Percentiles rank a stretch among this genome's conserved stretches.
phyloP scores from a whole-genome alignment of 345 rosid species.

The Balakata baccata region DNA sequence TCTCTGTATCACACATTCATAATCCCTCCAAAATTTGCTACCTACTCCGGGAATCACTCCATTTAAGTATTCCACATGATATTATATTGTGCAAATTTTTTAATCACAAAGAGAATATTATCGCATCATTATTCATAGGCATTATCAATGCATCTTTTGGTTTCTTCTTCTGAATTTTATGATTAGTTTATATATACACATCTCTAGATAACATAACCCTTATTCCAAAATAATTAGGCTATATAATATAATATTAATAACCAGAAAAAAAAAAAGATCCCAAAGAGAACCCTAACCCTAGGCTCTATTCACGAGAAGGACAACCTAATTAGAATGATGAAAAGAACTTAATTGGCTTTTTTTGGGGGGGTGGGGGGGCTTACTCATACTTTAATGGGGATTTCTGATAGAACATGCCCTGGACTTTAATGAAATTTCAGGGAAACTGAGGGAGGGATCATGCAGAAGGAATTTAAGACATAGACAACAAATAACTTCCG shows the following conservation, averaged over 20 bases:
- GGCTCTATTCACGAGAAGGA: background rate
- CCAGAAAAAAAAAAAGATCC: background rate
- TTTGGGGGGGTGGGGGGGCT: no score
- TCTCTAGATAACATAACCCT: slow-evolving; percentile 11
- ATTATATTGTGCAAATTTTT: slow-evolving; percentile 15
- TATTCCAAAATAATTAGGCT: slow-evolving; percentile 8
- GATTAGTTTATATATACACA: slow-evolving; percentile 1
- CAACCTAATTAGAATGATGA: no score
- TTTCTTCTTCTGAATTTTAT: slow-evolving; percentile 35
- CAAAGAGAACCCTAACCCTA: slow-evolving; percentile 23
- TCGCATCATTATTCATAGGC: slow-evolving; percentile 36
- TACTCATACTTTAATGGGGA: slow-evolving; percentile 21
- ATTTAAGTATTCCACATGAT: slow-evolving; percentile 39
- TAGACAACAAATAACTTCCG: slow-evolving; percentile 20
- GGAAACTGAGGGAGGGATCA: slow-evolving; percentile 17
- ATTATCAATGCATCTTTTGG: slow-evolving; percentile 45
- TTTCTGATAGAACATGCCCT: slow-evolving; percentile 15
- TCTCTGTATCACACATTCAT: slow-evolving; percentile 14
- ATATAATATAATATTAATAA: background rate
- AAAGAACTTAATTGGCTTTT: no score
- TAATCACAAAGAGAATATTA: slow-evolving; percentile 45
- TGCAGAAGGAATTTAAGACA: slow-evolving; percentile 23
- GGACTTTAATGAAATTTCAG: slow-evolving; percentile 26
- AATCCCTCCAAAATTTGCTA: slow-evolving; percentile 63
- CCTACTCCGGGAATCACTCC: slow-evolving; percentile 62